Evolutionary conservation across 306 rosid species (phyloP).

Genomic region (Coriaria nepalensis): DNA sequence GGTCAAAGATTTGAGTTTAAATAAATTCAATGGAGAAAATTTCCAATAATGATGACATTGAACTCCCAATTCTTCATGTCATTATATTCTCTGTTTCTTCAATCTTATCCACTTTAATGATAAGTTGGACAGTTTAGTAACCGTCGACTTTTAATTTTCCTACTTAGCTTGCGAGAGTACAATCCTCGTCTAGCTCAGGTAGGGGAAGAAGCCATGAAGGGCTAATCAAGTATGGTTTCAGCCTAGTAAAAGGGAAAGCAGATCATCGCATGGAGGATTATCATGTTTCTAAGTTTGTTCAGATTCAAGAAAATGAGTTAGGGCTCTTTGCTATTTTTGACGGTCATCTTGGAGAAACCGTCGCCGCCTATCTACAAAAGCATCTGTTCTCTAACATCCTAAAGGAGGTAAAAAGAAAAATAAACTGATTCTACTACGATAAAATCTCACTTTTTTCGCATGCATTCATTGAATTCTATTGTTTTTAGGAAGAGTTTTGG

Average conservation of each 20-base stretch:
- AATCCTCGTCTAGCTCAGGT: slow-evolving; percentile 64
- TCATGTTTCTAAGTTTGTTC: slow-evolving; percentile 80
- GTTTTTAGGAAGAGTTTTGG: slow-evolving; percentile 73
- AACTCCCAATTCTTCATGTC: too few species aligned
- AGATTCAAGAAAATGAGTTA: slow-evolving; percentile 47
- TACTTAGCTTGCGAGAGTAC: slow-evolving; percentile 40
- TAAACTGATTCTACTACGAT: neutral
- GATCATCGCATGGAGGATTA: slow-evolving; percentile 98
- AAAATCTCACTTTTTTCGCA: neutral
- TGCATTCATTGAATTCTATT: too few species aligned
- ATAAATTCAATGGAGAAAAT: too few species aligned
- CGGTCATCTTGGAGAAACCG: slow-evolving; percentile 82
- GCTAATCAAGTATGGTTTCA: slow-evolving; percentile 68
- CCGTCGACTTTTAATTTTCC: neutral
- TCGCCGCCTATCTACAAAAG: slow-evolving; percentile 82
- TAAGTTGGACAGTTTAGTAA: too few species aligned
- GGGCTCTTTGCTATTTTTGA: slow-evolving; percentile 92
- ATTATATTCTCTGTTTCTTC: too few species aligned
- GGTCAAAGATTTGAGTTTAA: too few species aligned
- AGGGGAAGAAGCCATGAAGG: slow-evolving; percentile 66
- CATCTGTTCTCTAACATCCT: slow-evolving; percentile 66
- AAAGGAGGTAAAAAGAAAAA: slow-evolving; percentile 43
- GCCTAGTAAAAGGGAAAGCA: slow-evolving; percentile 82
- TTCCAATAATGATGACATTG: too few species aligned
- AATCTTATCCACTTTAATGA: too few species aligned